A percentile compares a stretch with the other conserved stretches of the same genome.
phyloP scores from a whole-genome alignment of 129 eudicot species.

The Helichrysum umbraculigerum region DNA sequence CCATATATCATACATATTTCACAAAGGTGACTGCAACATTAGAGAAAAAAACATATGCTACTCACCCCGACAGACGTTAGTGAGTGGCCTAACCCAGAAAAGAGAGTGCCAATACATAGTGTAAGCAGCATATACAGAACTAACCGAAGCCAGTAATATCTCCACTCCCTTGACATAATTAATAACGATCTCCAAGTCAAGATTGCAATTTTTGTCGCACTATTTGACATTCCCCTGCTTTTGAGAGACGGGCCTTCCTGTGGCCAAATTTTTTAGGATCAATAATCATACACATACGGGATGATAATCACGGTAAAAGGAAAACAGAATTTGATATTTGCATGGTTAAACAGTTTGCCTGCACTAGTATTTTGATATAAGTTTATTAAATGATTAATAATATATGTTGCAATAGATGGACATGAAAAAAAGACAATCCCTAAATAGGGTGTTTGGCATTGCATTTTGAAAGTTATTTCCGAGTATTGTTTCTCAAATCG shows the following conservation, averaged over 20 bases:
- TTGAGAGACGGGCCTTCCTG: conserved; percentile 87
- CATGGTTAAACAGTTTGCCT: background rate
- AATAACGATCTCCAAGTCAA: conserved; percentile 88
- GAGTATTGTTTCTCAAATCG: too few relatives aligned
- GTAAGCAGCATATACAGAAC: conserved; percentile 74
- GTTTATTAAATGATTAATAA: background rate
- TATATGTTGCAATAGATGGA: background rate
- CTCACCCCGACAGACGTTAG: conserved; percentile 85
- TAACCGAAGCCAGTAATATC: conserved; percentile 88
- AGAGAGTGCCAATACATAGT: conserved; percentile 73
- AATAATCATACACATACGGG: background rate
- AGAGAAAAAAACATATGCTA: conserved; percentile 8
- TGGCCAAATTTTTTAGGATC: conserved; percentile 12
- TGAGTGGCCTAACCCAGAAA: conserved; percentile 93
- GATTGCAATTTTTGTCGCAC: conserved; percentile 53
- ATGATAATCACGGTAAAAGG: background rate
- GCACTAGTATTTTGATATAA: background rate
- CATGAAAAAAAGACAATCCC: background rate
- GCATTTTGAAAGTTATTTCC: too few relatives aligned
- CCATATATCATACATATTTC: background rate
- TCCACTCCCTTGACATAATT: conserved; percentile 92
- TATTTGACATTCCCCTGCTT: conserved; percentile 74
- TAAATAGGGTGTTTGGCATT: too few relatives aligned
- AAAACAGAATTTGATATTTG: background rate
- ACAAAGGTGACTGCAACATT: background rate